Evolutionary conservation across 306 rosid species (phyloP).

Genomic region (Pachyrhizus erosus): DNA sequence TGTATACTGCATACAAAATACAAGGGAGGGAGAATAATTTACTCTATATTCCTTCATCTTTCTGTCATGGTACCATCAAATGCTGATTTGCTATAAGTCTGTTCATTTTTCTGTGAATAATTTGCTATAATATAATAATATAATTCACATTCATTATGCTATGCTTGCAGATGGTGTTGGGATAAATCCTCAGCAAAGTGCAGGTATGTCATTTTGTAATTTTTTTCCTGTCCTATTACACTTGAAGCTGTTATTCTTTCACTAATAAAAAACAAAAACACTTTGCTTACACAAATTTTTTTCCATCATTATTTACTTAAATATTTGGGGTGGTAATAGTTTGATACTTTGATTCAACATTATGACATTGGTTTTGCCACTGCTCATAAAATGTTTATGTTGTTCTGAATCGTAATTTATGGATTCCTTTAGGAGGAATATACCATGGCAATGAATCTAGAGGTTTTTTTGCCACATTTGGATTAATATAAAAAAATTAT

Average conservation of each 20-base stretch:
- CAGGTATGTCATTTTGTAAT: slow-evolving; percentile 60
- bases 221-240: neutral
- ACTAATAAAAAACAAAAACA: neutral
- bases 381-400: neutral
- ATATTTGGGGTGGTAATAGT: neutral
- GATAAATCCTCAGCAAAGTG: slow-evolving; percentile 96
- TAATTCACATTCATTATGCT: neutral
- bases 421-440: neutral
- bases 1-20: neutral
- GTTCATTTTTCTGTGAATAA: too few species aligned
- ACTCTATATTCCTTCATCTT: slow-evolving; percentile 3
- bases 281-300: neutral
- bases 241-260: too few species aligned
- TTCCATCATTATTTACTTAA: neutral
- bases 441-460: neutral
- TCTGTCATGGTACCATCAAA: neutral
- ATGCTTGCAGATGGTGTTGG: slow-evolving; percentile 88
- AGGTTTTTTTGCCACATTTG: neutral
- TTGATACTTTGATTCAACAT: neutral
- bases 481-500: neutral
- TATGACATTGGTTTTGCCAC: slow-evolving; percentile 12
- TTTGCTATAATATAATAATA: too few species aligned
- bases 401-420: neutral
- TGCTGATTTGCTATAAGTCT: neutral
- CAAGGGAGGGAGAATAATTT: neutral